These are phyloP conservation scores for Blastobotrys parvus DNA, from an alignment of 805 yeast genomes.

Conservation along the genomic window DNA sequence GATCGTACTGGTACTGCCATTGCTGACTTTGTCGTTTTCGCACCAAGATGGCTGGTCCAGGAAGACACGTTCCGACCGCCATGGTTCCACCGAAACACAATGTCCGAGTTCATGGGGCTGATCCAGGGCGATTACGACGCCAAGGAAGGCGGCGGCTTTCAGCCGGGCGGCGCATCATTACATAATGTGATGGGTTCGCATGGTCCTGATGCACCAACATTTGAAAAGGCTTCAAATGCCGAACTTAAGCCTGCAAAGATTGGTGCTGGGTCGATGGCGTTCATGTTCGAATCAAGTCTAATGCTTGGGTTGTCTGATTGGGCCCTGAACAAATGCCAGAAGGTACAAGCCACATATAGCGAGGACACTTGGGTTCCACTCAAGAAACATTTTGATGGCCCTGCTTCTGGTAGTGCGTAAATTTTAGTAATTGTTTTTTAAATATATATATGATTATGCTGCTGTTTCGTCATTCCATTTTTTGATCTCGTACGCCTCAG, in stretches of 20 bases:
- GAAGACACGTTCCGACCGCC: constrained; percentile 26
- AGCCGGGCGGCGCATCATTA: constrained; percentile 27
- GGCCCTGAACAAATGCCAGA: constrained; percentile 15
- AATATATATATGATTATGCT: neutral
- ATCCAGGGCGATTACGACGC: constrained; percentile 19
- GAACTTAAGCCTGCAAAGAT: constrained; percentile 18
- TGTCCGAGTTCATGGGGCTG: constrained; percentile 24
- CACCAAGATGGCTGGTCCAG: constrained; percentile 26
- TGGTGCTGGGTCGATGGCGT: constrained; percentile 23
- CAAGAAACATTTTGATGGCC: constrained; percentile 8
- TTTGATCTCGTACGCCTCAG: constrained; percentile 5
- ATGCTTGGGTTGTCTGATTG: constrained; percentile 21
- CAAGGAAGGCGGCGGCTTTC: constrained; percentile 22
- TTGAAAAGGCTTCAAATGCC: constrained; percentile 18
- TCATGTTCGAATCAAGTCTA: constrained; percentile 23
- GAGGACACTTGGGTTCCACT: constrained; percentile 16
- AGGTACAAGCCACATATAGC: constrained; percentile 17
- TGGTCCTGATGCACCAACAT: constrained; percentile 24
- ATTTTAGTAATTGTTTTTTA: neutral
- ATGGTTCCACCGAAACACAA: constrained; percentile 23
- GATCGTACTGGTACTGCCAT: constrained; percentile 20
- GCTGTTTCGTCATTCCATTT: too few relatives aligned
- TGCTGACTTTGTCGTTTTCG: constrained; percentile 24
- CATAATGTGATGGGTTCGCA: constrained; percentile 25
- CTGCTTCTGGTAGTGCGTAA: constrained; percentile 1